These are phyloP conservation scores for Fomes fomentarius DNA, from an alignment of 1,284 basidiomycete genomes.

Conservation along the genomic window DNA sequence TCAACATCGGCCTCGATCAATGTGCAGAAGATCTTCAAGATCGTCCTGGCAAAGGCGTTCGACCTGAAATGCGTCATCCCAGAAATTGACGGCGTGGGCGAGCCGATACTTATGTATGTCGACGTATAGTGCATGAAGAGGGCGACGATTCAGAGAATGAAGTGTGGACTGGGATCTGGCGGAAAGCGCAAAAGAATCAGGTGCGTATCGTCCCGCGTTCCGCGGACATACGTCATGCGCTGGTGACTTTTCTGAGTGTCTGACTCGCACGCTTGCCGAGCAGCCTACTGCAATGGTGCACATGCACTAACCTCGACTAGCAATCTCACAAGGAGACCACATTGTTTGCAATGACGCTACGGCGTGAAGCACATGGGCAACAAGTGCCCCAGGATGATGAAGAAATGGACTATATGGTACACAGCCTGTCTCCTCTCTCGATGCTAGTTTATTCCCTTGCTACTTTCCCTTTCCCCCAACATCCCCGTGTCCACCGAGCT, in stretches of 20 bases:
- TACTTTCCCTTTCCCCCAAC: slow-evolving; percentile 14
- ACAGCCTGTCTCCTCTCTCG: slow-evolving; percentile 15
- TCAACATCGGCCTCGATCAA: slow-evolving; percentile 98
- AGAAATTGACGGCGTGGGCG: slow-evolving; percentile 93
- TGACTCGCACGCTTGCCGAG: slow-evolving; percentile 1
- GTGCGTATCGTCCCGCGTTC: slow-evolving; percentile 1
- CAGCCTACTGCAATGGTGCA: slow-evolving; percentile 17
- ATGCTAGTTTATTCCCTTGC: slow-evolving; percentile 22
- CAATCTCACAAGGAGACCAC: slow-evolving; percentile 19
- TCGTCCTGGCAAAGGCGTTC: slow-evolving; percentile 88
- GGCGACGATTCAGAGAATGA: slow-evolving; percentile 12
- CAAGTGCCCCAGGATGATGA: slow-evolving; percentile 19
- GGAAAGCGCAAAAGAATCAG: slow-evolving; percentile 24
- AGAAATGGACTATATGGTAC: slow-evolving; percentile 23
- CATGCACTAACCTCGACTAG: slow-evolving; percentile 10
- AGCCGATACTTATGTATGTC: slow-evolving; percentile 91
- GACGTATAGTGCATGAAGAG: slow-evolving; percentile 61
- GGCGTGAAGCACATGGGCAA: slow-evolving; percentile 21
- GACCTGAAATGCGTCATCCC: slow-evolving; percentile 95
- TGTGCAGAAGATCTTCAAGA: slow-evolving; percentile 99
- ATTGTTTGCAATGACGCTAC: slow-evolving; percentile 11
- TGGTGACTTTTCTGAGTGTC: slow-evolving; percentile 1
- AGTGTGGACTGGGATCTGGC: slow-evolving; percentile 20
- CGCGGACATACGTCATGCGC: slow-evolving; percentile 5
- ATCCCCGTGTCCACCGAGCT: slow-evolving; percentile 8